Evolutionary conservation across 2,329 filamentous ascomycete species (phyloP).

Genomic region (Paecilomyces dactylethromorphus): DNA sequence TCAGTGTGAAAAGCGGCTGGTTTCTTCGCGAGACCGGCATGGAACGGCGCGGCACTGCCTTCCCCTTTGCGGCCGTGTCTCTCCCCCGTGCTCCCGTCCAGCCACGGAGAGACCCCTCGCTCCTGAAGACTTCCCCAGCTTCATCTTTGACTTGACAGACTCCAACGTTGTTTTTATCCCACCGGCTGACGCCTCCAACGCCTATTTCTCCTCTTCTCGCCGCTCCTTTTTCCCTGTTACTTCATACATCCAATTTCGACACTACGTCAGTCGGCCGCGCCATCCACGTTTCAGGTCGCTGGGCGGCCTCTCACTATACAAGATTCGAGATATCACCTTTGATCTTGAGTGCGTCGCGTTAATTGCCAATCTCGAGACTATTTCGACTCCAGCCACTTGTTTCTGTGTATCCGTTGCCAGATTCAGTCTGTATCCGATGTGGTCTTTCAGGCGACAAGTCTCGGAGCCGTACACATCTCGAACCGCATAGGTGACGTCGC

Average conservation of each 20-base stretch:
- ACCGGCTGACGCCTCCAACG: neutral
- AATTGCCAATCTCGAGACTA: neutral
- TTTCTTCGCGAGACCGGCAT: neutral
- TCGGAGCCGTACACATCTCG: constrained; percentile 4
- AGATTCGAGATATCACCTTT: neutral
- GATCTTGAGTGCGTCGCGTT: neutral
- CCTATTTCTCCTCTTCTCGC: neutral
- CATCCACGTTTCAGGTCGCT: neutral
- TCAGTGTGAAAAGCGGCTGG: neutral
- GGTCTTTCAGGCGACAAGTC: constrained; percentile 7
- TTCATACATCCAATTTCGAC: neutral
- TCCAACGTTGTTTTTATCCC: neutral
- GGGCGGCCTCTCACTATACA: neutral
- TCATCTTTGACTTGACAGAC: neutral
- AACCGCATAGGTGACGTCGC: neutral
- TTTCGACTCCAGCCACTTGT: neutral
- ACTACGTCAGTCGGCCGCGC: neutral
- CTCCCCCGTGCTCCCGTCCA: neutral
- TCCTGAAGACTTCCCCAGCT: neutral
- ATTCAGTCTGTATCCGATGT: constrained; percentile 3
- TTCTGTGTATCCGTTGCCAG: neutral
- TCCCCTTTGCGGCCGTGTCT: neutral
- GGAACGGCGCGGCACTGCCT: neutral
- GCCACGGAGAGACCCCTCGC: neutral
- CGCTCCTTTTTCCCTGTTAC: neutral